Evolutionary conservation across 768 basidiomycete genomes (phyloP).

Genomic region (Lactarius indigo): DNA sequence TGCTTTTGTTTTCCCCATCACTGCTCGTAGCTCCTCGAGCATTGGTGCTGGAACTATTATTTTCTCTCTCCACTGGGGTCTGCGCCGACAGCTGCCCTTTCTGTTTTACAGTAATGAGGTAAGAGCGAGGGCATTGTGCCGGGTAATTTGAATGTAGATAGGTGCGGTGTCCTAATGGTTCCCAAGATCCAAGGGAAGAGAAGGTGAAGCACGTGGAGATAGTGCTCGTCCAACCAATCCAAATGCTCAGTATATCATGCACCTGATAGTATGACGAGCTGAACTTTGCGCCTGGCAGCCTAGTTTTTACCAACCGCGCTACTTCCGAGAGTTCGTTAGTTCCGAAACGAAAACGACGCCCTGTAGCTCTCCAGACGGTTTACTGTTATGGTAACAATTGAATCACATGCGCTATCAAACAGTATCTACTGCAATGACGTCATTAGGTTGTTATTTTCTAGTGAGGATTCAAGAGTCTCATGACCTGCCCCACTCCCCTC

Average conservation of each 20-base stretch:
- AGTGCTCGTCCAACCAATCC: background rate
- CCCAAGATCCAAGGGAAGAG: background rate
- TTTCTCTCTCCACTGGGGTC: background rate
- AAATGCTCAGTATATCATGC: background rate
- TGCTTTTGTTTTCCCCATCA: constrained; percentile 9
- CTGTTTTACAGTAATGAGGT: background rate
- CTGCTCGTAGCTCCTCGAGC: background rate
- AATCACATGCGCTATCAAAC: background rate
- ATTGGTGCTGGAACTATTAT: background rate
- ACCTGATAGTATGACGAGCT: background rate
- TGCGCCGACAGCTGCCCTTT: background rate
- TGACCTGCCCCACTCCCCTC: background rate
- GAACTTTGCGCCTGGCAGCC: background rate
- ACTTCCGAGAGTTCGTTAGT: background rate
- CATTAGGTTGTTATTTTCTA: background rate
- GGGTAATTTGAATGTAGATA: background rate
- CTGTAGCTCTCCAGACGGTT: too few species aligned
- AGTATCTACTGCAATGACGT: background rate
- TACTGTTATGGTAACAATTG: too few species aligned
- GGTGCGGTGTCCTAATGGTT: background rate
- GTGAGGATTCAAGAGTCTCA: background rate
- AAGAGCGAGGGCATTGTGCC: background rate
- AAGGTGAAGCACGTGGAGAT: background rate
- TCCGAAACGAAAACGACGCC: background rate
- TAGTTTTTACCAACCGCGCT: background rate